These are phyloP conservation scores for Eimeria brunetti DNA, from an alignment of 169 alveolate species.

Conservation along the genomic window DNA sequence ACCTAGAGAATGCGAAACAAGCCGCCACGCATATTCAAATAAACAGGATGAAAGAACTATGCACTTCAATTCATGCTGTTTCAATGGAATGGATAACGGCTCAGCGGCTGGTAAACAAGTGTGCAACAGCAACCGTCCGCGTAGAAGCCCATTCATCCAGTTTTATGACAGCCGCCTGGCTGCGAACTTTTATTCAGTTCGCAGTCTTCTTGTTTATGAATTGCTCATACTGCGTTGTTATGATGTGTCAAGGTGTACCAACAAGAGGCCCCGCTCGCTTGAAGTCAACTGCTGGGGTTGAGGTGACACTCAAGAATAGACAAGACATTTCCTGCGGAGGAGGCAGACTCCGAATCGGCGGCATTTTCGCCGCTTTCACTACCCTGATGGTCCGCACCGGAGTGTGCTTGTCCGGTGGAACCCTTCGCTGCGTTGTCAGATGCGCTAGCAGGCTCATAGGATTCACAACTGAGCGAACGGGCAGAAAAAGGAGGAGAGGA, in stretches of 20 bases:
- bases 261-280: background rate
- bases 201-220: background rate
- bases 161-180: background rate
- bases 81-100: background rate
- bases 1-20: background rate
- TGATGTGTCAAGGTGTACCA: background rate
- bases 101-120: background rate
- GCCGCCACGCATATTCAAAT: background rate
- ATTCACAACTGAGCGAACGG: conserved; percentile 12
- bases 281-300: conserved; percentile 17
- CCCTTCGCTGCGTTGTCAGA: background rate
- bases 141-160: background rate
- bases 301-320: conserved; percentile 51
- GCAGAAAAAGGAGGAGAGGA: conserved; percentile 44
- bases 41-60: conserved; percentile 21
- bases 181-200: background rate
- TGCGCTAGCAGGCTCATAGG: background rate
- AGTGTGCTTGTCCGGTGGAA: background rate
- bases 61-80: conserved; percentile 21
- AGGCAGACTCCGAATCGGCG: background rate
- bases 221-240: background rate
- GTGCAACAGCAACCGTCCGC: conserved; percentile 1
- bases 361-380: background rate
- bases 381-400: background rate
- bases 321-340: conserved; percentile 2